These are phyloP conservation scores for Alternaria incomplexa DNA, from an alignment of 2,329 filamentous ascomycete species.

Conservation along the genomic window DNA sequence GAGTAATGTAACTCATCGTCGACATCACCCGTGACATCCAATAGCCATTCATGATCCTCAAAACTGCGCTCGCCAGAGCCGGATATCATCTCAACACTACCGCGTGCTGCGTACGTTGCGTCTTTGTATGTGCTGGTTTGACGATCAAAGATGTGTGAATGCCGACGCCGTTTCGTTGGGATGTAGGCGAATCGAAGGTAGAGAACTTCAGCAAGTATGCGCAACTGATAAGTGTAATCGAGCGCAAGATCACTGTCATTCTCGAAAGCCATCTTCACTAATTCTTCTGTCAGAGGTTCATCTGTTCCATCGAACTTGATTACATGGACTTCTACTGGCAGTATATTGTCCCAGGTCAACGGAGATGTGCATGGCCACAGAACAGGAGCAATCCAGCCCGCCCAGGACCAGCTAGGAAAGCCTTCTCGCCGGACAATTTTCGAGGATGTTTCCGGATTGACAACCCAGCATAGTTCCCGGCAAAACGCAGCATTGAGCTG, in stretches of 20 bases:
- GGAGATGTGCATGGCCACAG: not conserved
- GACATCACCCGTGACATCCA: not conserved
- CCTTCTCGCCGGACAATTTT: not conserved
- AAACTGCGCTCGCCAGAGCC: not conserved
- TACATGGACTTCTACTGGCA: not conserved
- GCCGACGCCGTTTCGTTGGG: not conserved
- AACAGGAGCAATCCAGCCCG: not conserved
- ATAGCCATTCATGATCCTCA: not conserved
- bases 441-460: not conserved
- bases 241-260: not conserved
- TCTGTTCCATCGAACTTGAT: not conserved
- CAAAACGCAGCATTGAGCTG: not conserved
- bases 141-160: not conserved
- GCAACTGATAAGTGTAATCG: not conserved
- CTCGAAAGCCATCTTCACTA: not conserved
- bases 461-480: not conserved
- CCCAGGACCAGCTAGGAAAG: constrained; percentile 4
- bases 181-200: not conserved
- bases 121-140: not conserved
- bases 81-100: not conserved
- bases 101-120: not conserved
- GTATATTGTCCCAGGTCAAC: not conserved
- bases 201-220: not conserved
- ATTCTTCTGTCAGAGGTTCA: not conserved
- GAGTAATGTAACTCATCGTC: not conserved